Conservation (phyloP, 2,329 filamentous ascomycete species). For the Lecanicillium sp. region DNA sequence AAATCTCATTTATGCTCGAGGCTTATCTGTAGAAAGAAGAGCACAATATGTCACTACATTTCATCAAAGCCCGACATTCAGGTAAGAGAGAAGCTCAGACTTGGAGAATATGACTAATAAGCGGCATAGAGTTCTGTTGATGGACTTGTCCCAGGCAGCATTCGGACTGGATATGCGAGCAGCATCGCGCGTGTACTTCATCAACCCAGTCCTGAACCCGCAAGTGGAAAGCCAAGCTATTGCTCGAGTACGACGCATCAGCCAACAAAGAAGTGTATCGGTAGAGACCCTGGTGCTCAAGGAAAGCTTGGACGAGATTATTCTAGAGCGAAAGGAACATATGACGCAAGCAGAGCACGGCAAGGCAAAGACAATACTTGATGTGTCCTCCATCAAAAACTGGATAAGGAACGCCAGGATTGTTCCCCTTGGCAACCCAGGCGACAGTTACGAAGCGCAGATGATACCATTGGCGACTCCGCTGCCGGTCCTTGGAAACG, state of each 20-base stretch:
- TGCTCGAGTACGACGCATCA: slow-evolving; percentile 82
- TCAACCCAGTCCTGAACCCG: slow-evolving; percentile 81
- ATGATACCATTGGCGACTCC: slow-evolving; percentile 41
- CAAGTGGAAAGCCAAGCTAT: slow-evolving; percentile 86
- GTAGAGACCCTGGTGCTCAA: slow-evolving; percentile 82
- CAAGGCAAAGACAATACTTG: slow-evolving; percentile 49
- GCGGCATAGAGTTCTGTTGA: slow-evolving; percentile 65
- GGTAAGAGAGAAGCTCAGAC: slow-evolving; percentile 24
- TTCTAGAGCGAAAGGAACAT: slow-evolving; percentile 63
- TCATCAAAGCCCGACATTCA: slow-evolving; percentile 60
- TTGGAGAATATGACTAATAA: slow-evolving; percentile 8
- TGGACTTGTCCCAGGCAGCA: slow-evolving; percentile 86
- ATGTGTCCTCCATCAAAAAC: slow-evolving; percentile 51
- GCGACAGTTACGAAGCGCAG: slow-evolving; percentile 35
- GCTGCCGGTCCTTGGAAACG: slow-evolving; percentile 46
- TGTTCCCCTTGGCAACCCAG: slow-evolving; percentile 24
- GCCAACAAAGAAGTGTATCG: slow-evolving; percentile 69
- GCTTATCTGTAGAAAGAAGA: slow-evolving; percentile 53
- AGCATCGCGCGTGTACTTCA: slow-evolving; percentile 81
- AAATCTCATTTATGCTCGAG: slow-evolving; percentile 62
- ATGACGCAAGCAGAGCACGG: slow-evolving; percentile 66
- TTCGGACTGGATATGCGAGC: slow-evolving; percentile 80
- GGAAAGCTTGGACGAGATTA: slow-evolving; percentile 78
- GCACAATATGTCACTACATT: slow-evolving; percentile 75
- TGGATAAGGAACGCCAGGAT: slow-evolving; percentile 53